phyloP scores from a whole-genome alignment of 2,329 filamentous ascomycete species.

The Eutypa lata region DNA sequence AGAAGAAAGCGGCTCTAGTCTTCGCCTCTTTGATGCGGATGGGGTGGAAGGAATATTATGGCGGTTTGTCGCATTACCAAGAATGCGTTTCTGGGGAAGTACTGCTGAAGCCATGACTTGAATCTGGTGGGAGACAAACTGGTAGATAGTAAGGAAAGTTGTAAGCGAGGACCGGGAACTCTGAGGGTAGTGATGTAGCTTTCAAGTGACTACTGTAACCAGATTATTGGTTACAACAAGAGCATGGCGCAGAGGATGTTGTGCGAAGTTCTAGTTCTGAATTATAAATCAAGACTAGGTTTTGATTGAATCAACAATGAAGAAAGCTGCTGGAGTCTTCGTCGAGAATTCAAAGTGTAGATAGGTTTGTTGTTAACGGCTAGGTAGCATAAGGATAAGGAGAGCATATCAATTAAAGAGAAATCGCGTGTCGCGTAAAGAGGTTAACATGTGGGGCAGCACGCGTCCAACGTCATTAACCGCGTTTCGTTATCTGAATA shows the following conservation, averaged over 20 bases:
- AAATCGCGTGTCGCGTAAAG: constrained; percentile 1
- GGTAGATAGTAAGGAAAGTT: not conserved
- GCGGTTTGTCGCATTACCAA: constrained; percentile 65
- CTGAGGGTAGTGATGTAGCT: not conserved
- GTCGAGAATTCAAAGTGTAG: not conserved
- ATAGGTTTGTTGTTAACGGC: too few species aligned
- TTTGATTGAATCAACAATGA: not conserved
- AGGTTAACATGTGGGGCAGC: not conserved
- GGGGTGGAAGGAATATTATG: constrained; percentile 59
- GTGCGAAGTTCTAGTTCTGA: not conserved
- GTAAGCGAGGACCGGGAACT: not conserved
- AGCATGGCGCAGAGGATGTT: not conserved
- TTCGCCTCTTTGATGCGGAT: constrained; percentile 73
- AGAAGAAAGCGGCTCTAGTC: constrained; percentile 63
- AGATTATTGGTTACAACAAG: not conserved
- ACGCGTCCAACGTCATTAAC: not conserved
- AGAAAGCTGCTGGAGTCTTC: not conserved
- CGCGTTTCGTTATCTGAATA: not conserved
- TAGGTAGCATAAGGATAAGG: too few species aligned
- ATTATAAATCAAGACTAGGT: not conserved
- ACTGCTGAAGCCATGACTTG: constrained; percentile 46
- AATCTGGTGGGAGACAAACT: constrained; percentile 8
- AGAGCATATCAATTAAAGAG: not conserved
- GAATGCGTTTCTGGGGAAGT: constrained; percentile 69
- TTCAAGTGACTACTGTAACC: not conserved